Conservation (phyloP, 257 asterid genomes). For the Nemophila menziesii region DNA sequence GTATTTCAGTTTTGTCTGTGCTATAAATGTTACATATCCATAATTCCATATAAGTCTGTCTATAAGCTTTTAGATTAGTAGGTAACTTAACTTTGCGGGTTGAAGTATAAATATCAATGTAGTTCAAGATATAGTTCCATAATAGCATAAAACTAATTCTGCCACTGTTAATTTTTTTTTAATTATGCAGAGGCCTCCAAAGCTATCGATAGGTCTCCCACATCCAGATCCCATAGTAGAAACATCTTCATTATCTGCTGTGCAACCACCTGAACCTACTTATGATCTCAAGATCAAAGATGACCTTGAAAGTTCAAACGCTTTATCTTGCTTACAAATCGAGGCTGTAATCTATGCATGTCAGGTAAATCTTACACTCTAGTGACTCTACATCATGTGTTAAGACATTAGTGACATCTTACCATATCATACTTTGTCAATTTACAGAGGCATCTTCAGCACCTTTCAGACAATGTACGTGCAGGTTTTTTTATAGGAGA, state of each 20-base stretch:
- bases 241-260: constrained; percentile 88
- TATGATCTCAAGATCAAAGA: constrained; percentile 66
- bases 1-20: constrained; percentile 2
- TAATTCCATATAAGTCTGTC: constrained; percentile 1
- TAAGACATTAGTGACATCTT: too few species aligned
- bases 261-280: constrained; percentile 95
- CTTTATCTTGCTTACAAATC: constrained; percentile 90
- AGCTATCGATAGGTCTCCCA: constrained; percentile 77
- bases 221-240: constrained; percentile 97
- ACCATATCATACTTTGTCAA: constrained; percentile 16
- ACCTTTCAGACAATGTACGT: constrained; percentile 70
- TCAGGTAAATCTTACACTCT: constrained; percentile 97
- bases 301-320: constrained; percentile 59
- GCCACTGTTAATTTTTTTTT: neutral
- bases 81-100: neutral
- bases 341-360: constrained; percentile 91
- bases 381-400: too few species aligned
- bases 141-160: too few species aligned
- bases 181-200: constrained; percentile 67
- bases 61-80: neutral
- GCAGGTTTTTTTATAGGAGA: constrained; percentile 98
- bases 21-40: neutral
- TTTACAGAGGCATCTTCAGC: constrained; percentile 85
- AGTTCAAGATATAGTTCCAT: too few species aligned
- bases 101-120: too few species aligned